These are phyloP conservation scores for Periconia sp. DNA, from an alignment of 2,329 filamentous ascomycete genomes.

Conservation along the genomic window DNA sequence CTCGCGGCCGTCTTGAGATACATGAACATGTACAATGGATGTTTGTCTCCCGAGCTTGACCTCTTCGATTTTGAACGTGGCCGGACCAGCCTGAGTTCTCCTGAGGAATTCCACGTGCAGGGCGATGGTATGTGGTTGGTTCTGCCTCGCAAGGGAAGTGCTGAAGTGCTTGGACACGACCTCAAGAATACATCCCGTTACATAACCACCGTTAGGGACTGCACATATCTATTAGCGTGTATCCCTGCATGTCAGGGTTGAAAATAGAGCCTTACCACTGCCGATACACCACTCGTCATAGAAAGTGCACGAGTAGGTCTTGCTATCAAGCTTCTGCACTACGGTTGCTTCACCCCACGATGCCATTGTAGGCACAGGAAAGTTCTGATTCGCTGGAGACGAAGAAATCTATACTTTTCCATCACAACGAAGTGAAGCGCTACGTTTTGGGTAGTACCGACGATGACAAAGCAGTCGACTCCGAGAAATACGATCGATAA, in stretches of 20 bases:
- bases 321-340: constrained; percentile 53
- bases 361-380: constrained; percentile 24
- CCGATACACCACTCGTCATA: constrained; percentile 66
- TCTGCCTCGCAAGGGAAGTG: constrained; percentile 58
- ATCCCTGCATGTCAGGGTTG: not conserved
- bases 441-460: constrained; percentile 1
- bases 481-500: not conserved
- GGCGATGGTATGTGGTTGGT: constrained; percentile 64
- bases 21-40: constrained; percentile 63
- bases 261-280: constrained; percentile 50
- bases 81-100: constrained; percentile 61
- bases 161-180: constrained; percentile 62
- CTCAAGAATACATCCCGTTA: constrained; percentile 63
- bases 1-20: constrained; percentile 59
- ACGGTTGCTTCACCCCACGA: constrained; percentile 53
- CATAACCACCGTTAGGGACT: constrained; percentile 74
- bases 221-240: constrained; percentile 1
- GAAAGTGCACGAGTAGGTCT: constrained; percentile 61
- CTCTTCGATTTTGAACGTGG: constrained; percentile 61
- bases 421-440: not conserved
- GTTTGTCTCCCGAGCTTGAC: constrained; percentile 66
- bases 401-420: not conserved
- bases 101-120: constrained; percentile 68
- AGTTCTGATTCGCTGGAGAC: too few relatives aligned
- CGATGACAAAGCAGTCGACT: not conserved